Base-by-base conservation (phyloP, 495 filamentous ascomycete genomes). In the Penicillium lagena region DNA sequence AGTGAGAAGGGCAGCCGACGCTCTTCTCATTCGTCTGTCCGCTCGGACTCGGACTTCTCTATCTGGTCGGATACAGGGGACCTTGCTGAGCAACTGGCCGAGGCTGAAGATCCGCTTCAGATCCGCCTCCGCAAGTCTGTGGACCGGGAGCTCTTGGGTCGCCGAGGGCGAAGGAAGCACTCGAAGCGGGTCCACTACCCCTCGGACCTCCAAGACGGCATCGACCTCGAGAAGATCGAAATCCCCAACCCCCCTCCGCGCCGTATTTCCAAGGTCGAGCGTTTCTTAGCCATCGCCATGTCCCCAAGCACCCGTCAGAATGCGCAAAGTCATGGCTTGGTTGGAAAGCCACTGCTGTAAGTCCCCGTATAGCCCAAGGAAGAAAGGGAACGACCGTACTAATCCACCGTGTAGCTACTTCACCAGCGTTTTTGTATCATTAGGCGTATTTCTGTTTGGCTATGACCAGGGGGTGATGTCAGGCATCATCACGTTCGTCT, bases 391-490 rank as follows among this genome's bases (percentile, higher is more conserved):
- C 10, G 3, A 9, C 9, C 32, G n/a, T 46, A 49, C 72, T 78
- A 45, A 82, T 22, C 55, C 5, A 43, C 14, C 22, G 34, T 48
- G 27, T 55, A 95, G 90, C 40, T 98, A 96, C 61, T 97, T 98
- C 62, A 96, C 94, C 29, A 95, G 87, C 62, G 86, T 98, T 12
- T 97, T 98, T 68, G 93, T 98, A 51, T 97, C 94, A 39, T 76
- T 98, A 59, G 93, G 93, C 17, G 93, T 98, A 22, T 98, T 98
- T 55, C 73, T 98, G 22, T 98, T 98, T 64, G 94, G 93, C 43
- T 98, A 98, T 78, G 93, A 98, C 60, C 93, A 98, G 65, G 93
- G 93, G 47, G 93, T 98, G 37, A 97, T 96, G 93, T 97, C 94
- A 47, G 94, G 93, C 35, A 95, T 98, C 58, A 96, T 98, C 68